Evolutionary conservation across 805 yeast genomes (phyloP), one percentile per base, ranked within the genome.

Genomic region (Wickerhamiella domercqiae): DNA sequence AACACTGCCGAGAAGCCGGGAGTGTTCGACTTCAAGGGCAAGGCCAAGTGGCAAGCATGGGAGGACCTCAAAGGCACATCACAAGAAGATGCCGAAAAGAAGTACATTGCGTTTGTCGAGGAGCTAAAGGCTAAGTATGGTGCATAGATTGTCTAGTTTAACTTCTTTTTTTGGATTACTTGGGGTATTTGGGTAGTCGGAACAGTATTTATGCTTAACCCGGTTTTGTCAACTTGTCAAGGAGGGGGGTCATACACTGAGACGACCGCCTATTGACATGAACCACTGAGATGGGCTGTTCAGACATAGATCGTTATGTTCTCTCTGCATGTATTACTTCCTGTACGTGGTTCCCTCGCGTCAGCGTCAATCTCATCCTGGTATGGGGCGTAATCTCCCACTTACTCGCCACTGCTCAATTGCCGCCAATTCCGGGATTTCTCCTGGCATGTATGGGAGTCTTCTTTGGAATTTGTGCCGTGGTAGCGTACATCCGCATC

Each of bases 21-120:
- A 46, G 63, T 80, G 42, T 82, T 90, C 60, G 93, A 84, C 64
- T 70, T 90, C 65, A 83, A 79, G 66, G 96, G 87, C 50, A 84
- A 93, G 64, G 80, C 81, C 72, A 90, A 90, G 70, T 90, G 97
- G 97, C 87, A 86, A 57, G 71, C 97, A 6, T 90, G 97, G 97
- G 77, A 77, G 53, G 75, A 74, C 51, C 65, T 77, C 54, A 78
- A 54, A 66, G 98, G 98, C 41, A 71, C 71, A 43, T 62, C 83
- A 29, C 80, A 79, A 62, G 93, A 73, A 50, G 96, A 83, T 25
- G 98, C 98, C 43, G 97, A 87, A 68, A 46, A 68, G 50, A 68
- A 83, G 60, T 73, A 60, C 52, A 57, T 62, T 42, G 58, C 43
- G 38, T 42, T 49, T 17, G 66, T 56, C 40, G 49, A 58, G 45